A percentile compares a stretch with the other conserved stretches of the same genome.
Evolutionary conservation across 2,329 filamentous ascomycete species (phyloP).

Genomic region (Aspergillus brasiliensis): DNA sequence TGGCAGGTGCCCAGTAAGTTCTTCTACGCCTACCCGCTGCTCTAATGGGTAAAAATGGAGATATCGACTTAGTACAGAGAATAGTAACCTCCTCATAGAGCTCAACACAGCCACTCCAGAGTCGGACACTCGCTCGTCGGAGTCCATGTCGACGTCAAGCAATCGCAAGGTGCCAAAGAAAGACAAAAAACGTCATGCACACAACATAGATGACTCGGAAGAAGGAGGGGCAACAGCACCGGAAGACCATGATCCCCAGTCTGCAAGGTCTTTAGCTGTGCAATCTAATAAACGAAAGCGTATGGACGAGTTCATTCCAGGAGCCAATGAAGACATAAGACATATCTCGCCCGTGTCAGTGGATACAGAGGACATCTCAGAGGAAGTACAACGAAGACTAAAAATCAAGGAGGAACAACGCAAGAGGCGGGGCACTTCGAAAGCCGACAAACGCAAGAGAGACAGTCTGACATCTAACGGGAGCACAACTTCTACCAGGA

Average conservation of each 20-base stretch:
- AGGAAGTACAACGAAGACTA: constrained; percentile 48
- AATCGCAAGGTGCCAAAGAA: background rate
- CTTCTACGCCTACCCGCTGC: background rate
- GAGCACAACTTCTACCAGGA: constrained; percentile 17
- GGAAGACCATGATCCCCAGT: background rate
- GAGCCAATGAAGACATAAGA: constrained; percentile 27
- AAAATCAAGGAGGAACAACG: constrained; percentile 46
- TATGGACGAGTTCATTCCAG: constrained; percentile 20
- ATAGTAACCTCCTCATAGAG: background rate
- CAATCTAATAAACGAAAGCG: constrained; percentile 26
- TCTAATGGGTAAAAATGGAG: background rate
- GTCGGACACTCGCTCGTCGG: background rate
- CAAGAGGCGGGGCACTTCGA: constrained; percentile 29
- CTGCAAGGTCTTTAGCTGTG: background rate
- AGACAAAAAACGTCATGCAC: background rate
- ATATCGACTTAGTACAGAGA: background rate
- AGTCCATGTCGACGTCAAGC: background rate
- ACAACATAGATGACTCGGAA: background rate
- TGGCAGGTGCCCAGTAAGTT: background rate
- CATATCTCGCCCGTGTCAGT: constrained; percentile 27
- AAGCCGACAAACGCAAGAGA: constrained; percentile 40
- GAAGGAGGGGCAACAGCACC: background rate
- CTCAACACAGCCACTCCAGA: background rate
- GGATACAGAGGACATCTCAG: constrained; percentile 49
- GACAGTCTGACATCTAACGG: constrained; percentile 38